Evolutionary conservation across 768 basidiomycete genomes (phyloP).

Genomic region (Mycena galericulata): DNA sequence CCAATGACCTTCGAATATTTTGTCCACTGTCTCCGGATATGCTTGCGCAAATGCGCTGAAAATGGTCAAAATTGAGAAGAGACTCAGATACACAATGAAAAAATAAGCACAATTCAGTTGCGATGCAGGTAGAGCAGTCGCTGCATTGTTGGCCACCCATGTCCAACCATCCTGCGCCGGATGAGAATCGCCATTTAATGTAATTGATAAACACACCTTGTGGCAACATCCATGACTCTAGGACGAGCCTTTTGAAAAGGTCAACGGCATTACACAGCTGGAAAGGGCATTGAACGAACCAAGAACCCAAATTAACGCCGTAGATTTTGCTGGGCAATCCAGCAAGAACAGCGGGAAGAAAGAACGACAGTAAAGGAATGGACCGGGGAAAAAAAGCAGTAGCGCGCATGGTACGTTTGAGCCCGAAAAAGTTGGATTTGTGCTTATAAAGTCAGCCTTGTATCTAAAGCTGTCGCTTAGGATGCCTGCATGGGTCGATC

Average conservation of each 20-base stretch:
- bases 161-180: slow-evolving; percentile 67
- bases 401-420: slow-evolving; percentile 18
- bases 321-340: slow-evolving; percentile 62
- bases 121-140: slow-evolving; percentile 73
- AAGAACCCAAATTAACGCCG: slow-evolving; percentile 80
- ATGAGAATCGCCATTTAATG: background rate
- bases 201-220: slow-evolving; percentile 63
- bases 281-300: slow-evolving; percentile 60
- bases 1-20: slow-evolving; percentile 75
- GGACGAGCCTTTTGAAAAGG: slow-evolving; percentile 66
- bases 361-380: slow-evolving; percentile 6
- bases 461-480: no score
- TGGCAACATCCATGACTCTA: slow-evolving; percentile 89
- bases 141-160: slow-evolving; percentile 79
- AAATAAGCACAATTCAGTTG: slow-evolving; percentile 70
- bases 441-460: no score
- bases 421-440: background rate
- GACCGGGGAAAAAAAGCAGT: background rate
- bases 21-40: slow-evolving; percentile 69
- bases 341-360: slow-evolving; percentile 8
- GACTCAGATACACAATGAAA: background rate
- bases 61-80: background rate
- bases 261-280: background rate
- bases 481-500: no score
- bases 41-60: slow-evolving; percentile 69